Evolutionary conservation across 805 yeast genomes (phyloP).

Genomic region (Jamesozyma gamospora): DNA sequence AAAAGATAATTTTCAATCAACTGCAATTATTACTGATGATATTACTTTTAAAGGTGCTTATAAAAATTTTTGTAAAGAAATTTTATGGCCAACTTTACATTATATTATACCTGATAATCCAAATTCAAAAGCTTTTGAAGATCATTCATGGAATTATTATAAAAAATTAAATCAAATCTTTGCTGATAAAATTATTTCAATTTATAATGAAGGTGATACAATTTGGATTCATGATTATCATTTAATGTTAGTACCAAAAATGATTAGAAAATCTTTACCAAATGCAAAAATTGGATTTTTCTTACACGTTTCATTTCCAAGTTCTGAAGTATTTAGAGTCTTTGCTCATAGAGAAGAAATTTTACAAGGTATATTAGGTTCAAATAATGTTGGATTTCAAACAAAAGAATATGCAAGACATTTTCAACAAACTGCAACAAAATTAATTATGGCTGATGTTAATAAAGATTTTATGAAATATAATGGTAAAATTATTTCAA

Average conservation of each 20-base stretch:
- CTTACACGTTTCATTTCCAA: slow-evolving; percentile 89
- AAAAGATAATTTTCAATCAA: slow-evolving; percentile 41
- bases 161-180: slow-evolving; percentile 61
- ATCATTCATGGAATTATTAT: slow-evolving; percentile 87
- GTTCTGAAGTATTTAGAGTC: slow-evolving; percentile 89
- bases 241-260: slow-evolving; percentile 70
- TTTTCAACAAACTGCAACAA: slow-evolving; percentile 80
- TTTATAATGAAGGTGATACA: slow-evolving; percentile 64
- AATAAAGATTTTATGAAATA: slow-evolving; percentile 45
- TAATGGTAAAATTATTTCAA: slow-evolving; percentile 46
- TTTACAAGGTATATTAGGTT: slow-evolving; percentile 76
- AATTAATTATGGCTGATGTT: slow-evolving; percentile 78
- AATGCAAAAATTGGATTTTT: slow-evolving; percentile 84
- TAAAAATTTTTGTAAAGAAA: slow-evolving; percentile 83
- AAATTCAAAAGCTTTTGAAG: slow-evolving; percentile 87
- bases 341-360: slow-evolving; percentile 76
- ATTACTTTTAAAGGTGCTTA: slow-evolving; percentile 83
- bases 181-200: slow-evolving; percentile 63
- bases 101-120: slow-evolving; percentile 95
- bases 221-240: slow-evolving; percentile 96
- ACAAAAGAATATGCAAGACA: slow-evolving; percentile 90
- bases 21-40: slow-evolving; percentile 67
- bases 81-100: slow-evolving; percentile 90
- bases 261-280: slow-evolving; percentile 70
- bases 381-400: slow-evolving; percentile 82